A percentile compares a stretch with the other conserved stretches of the same genome.
phyloP scores from a whole-genome alignment of 1,139 yeast genomes.

The Zygosaccharomyces sapae region DNA sequence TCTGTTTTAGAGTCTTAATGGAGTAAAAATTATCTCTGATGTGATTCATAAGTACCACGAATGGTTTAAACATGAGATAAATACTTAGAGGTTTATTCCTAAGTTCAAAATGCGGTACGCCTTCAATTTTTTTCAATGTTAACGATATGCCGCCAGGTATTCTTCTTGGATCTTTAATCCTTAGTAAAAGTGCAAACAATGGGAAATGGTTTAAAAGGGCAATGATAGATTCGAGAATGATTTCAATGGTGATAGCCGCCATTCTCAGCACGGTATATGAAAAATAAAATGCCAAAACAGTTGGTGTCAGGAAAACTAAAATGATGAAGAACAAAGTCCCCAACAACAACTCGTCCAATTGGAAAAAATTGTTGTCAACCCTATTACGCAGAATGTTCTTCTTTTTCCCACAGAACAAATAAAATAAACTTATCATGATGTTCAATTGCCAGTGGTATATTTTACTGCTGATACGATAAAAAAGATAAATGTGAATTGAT shows the following conservation, averaged over 20 bases:
- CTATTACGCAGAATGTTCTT: slow-evolving; percentile 78
- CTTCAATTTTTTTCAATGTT: slow-evolving; percentile 23
- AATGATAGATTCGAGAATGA: slow-evolving; percentile 56
- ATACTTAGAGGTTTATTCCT: slow-evolving; percentile 45
- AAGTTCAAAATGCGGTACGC: slow-evolving; percentile 28
- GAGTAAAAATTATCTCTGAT: slow-evolving; percentile 45
- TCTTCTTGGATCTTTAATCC: slow-evolving; percentile 76
- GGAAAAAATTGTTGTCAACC: slow-evolving; percentile 79
- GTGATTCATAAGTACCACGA: slow-evolving; percentile 40
- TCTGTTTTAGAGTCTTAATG: slow-evolving; percentile 37
- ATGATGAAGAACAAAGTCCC: slow-evolving; percentile 88
- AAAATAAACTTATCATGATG: slow-evolving; percentile 68
- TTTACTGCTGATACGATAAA: slow-evolving; percentile 74
- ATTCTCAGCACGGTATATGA: slow-evolving; percentile 64
- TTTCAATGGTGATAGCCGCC: slow-evolving; percentile 46
- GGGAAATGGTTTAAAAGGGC: slow-evolving; percentile 81
- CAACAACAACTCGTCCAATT: slow-evolving; percentile 77
- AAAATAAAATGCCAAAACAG: slow-evolving; percentile 78
- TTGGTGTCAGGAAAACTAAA: slow-evolving; percentile 73
- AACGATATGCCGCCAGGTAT: slow-evolving; percentile 84
- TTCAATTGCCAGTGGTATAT: slow-evolving; percentile 72
- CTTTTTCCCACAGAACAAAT: slow-evolving; percentile 85
- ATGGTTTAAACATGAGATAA: slow-evolving; percentile 47
- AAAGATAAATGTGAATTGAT: slow-evolving; percentile 70
- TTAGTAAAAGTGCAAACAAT: slow-evolving; percentile 69